phyloP scores from a whole-genome alignment of 179 eudicot genomes.

The Vitellaria paradoxa region DNA sequence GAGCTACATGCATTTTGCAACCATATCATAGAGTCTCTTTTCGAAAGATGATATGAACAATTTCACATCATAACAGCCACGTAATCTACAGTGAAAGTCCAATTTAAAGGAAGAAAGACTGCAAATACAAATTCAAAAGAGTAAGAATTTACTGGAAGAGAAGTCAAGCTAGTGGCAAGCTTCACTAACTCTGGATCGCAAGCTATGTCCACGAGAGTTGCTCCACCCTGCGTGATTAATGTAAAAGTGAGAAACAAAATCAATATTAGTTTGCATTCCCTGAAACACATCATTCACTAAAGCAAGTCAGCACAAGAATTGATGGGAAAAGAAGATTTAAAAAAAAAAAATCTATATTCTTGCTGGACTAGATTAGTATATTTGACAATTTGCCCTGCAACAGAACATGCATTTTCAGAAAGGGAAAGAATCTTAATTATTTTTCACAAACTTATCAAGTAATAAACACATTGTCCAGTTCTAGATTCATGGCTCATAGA shows the following conservation, averaged over 20 bases:
- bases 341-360: too few species aligned
- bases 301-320: neutral
- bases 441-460: neutral
- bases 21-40: constrained; percentile 2
- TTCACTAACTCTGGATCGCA: constrained; percentile 87
- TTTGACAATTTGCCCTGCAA: too few species aligned
- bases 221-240: constrained; percentile 68
- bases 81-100: neutral
- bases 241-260: neutral
- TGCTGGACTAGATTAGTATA: too few species aligned
- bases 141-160: constrained; percentile 59
- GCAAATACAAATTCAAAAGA: neutral
- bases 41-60: neutral
- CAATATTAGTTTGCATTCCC: neutral
- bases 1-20: neutral
- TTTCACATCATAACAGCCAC: neutral
- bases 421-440: neutral
- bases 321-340: too few species aligned
- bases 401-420: neutral
- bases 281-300: neutral
- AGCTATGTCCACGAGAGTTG: constrained; percentile 92
- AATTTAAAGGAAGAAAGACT: neutral
- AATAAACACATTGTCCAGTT: neutral
- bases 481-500: neutral
- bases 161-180: constrained; percentile 72